phyloP scores from a whole-genome alignment of 306 rosid genomes.

The Pterocarpus santalinus region DNA sequence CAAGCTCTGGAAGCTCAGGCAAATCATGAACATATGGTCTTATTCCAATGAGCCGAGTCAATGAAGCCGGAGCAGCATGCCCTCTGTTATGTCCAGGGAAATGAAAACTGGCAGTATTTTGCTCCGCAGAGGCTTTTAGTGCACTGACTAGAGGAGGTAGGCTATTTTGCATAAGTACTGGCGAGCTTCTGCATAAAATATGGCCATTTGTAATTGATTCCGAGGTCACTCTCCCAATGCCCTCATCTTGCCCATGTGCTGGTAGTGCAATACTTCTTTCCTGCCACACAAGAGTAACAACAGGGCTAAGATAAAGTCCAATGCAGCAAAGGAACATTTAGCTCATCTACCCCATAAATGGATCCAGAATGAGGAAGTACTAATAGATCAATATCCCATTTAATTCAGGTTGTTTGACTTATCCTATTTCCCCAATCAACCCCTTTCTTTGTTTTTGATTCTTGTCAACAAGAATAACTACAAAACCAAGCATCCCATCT shows the following conservation, averaged over 20 bases:
- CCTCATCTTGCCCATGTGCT: conserved; percentile 31
- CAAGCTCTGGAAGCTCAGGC: conserved; percentile 85
- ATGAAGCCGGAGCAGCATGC: conserved; percentile 76
- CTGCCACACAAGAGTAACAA: conserved; percentile 44
- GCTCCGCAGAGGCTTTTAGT: conserved; percentile 72
- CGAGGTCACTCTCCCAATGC: conserved; percentile 26
- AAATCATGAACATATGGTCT: conserved; percentile 77
- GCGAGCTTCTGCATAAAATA: conserved; percentile 19
- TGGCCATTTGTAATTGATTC: conserved; percentile 40
- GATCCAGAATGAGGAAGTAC: neutral
- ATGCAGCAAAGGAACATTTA: conserved; percentile 2
- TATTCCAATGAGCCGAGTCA: conserved; percentile 71
- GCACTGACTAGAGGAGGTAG: conserved; percentile 76
- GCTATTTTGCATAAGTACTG: conserved; percentile 37
- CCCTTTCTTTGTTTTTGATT: neutral
- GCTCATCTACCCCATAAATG: neutral
- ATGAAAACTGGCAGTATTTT: conserved; percentile 75
- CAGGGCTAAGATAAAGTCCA: neutral
- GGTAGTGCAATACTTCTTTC: conserved; percentile 40
- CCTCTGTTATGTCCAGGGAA: conserved; percentile 98
- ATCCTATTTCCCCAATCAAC: conserved; percentile 13
- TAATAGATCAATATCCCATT: neutral
- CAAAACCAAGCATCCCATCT: neutral
- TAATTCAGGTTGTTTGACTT: neutral
- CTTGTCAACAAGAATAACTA: neutral